phyloP scores from a whole-genome alignment of 306 rosid genomes.

The Malus fusca region DNA sequence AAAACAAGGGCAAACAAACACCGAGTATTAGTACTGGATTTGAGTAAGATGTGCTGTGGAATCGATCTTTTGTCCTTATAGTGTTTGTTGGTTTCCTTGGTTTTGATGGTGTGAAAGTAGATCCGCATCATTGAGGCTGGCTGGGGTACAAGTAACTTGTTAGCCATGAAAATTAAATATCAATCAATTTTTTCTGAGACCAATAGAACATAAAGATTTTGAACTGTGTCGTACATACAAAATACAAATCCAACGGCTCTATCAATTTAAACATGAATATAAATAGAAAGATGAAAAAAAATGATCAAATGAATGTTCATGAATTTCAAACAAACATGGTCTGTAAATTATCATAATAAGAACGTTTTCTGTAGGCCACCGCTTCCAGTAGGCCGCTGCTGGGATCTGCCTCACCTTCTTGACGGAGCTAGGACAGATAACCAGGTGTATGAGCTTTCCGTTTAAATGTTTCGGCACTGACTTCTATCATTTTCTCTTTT shows the following conservation, averaged over 20 bases:
- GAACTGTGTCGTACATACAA: background rate
- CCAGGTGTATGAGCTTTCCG: background rate
- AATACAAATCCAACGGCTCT: background rate
- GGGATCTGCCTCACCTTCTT: constrained; percentile 17
- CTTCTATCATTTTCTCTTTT: background rate
- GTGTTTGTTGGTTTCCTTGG: too few relatives aligned
- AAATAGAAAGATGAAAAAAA: too few relatives aligned
- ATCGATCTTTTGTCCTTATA: too few relatives aligned
- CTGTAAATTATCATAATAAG: background rate
- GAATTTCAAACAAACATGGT: background rate
- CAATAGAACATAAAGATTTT: background rate
- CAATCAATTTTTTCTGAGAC: background rate
- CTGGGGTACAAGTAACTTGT: background rate
- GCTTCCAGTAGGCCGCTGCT: constrained; percentile 9
- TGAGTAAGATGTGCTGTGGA: too few relatives aligned
- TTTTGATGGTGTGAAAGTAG: too few relatives aligned
- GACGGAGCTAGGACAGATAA: constrained; percentile 2
- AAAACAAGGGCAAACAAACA: too few relatives aligned
- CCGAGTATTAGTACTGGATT: too few relatives aligned
- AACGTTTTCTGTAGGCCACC: background rate
- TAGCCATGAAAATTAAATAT: background rate
- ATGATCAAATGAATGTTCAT: background rate
- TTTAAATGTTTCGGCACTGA: constrained; percentile 13
- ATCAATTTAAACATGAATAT: background rate
- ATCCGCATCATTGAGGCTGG: too few relatives aligned